Evolutionary conservation across 495 filamentous ascomycete species (phyloP), one percentile per base, ranked within the genome.

Genomic region (Aspergillus campestris): DNA sequence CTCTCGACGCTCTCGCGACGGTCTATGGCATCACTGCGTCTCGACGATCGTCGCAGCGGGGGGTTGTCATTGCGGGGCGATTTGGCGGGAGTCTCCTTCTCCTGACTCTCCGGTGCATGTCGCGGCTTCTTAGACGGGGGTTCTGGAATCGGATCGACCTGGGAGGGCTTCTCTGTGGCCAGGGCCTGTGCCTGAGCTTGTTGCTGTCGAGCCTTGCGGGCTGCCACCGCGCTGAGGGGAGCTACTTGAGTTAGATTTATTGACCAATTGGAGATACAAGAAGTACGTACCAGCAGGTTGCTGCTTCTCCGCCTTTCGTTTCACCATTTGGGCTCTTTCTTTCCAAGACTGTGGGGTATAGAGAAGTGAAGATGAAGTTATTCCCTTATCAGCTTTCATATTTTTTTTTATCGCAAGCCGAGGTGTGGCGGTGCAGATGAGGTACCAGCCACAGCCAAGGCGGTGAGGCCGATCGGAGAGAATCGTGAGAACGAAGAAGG

Each of bases 131-230:
- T 73, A 0, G 56, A 55, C 14, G 64, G 67, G 7, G 63, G 67
- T 18, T 66, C 70, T 6, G n/a, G 40, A 7, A 44, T 46, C 10
- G 47, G 12, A 32, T 64, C 55, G 29, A 37, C 41, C 5, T 39
- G 43, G 4, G 51, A 39, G 11, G 55, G 42, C 29, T 50, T 49
- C 30, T 56, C 56, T 15, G 59, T 18, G 14, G 48, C 29, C 3
- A 47, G 37, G 11, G 42, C 49, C 18, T 24, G 18, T 34, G 27
- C 49, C 34, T 64, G 65, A 34, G 55, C 54, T 49, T 64, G 61
- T 42, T 71, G 67, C 51, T 66, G 59, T 40, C 68, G 67, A 61
- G 70, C 70, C 65, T 58, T 71, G 56, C 68, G 70, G 44, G 70
- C 70, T 12, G 70, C 70, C 44, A 73, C 44, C 28, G 69, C 69